These are phyloP conservation scores for Plasmopara muralis DNA, from an alignment of 352 stramenopile species.

Conservation along the genomic window DNA sequence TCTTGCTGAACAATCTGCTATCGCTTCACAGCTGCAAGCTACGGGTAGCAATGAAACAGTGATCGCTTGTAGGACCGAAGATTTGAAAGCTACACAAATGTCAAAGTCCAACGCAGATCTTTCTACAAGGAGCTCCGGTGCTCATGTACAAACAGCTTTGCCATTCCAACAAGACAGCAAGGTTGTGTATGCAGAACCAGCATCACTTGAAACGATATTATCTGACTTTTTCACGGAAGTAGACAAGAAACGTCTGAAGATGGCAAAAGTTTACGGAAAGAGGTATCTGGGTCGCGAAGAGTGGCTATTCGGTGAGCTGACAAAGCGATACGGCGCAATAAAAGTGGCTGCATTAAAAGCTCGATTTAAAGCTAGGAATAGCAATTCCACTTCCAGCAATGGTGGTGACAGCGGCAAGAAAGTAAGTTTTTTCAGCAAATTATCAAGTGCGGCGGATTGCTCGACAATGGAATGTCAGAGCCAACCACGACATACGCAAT, in stretches of 20 bases:
- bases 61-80: background rate
- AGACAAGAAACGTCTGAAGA: constrained; percentile 54
- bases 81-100: background rate
- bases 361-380: constrained; percentile 20
- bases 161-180: constrained; percentile 4
- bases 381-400: background rate
- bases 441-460: constrained; percentile 1
- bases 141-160: background rate
- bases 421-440: constrained; percentile 6
- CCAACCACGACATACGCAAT: constrained; percentile 25
- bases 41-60: background rate
- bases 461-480: constrained; percentile 15
- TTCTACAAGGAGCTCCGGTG: background rate
- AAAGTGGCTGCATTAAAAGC: constrained; percentile 38
- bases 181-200: constrained; percentile 4
- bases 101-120: background rate
- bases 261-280: constrained; percentile 58
- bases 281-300: constrained; percentile 58
- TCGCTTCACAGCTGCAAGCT: background rate
- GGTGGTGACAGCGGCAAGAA: constrained; percentile 1
- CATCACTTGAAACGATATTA: constrained; percentile 44
- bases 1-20: background rate
- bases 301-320: constrained; percentile 58
- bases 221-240: constrained; percentile 56
- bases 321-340: constrained; percentile 48